Evolutionary conservation across 495 filamentous ascomycete genomes (phyloP).

Genomic region (Cercophora sp.): DNA sequence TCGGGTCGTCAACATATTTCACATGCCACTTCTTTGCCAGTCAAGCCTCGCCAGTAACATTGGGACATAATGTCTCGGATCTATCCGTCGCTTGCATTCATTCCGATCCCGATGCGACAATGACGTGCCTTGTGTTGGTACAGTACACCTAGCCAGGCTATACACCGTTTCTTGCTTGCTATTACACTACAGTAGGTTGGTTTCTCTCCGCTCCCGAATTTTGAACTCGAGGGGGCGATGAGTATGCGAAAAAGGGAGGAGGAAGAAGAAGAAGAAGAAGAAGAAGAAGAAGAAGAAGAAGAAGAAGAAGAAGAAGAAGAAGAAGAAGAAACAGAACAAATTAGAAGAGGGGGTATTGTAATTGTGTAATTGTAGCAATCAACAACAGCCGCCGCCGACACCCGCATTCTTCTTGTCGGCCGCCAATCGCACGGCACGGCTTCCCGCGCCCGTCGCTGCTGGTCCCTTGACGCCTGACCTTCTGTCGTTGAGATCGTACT

Average conservation of each 20-base stretch:
- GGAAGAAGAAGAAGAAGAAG: too few relatives aligned
- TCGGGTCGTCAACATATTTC: too few relatives aligned
- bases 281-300: too few relatives aligned
- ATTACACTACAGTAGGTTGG: neutral
- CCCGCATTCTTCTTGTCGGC: conserved; percentile 27
- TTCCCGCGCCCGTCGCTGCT: conserved; percentile 48
- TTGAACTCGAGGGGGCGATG: too few relatives aligned
- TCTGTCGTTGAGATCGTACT: conserved; percentile 90
- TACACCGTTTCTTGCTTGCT: neutral
- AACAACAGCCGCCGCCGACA: conserved; percentile 28
- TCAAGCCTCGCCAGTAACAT: too few relatives aligned
- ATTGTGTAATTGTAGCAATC: neutral
- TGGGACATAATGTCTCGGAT: too few relatives aligned
- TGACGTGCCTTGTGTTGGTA: neutral
- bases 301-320: too few relatives aligned
- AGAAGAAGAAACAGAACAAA: neutral
- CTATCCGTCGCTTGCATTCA: neutral
- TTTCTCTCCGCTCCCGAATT: too few relatives aligned
- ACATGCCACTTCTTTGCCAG: too few relatives aligned
- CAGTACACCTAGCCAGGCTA: neutral
- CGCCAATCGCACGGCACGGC: conserved; percentile 36
- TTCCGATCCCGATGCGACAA: neutral
- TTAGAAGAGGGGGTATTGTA: neutral
- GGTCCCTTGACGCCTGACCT: conserved; percentile 82
- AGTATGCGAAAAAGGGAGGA: too few relatives aligned